Evolutionary conservation across 106 monocot genomes (phyloP), one percentile per base, ranked within the genome.

Genomic region (Chionographis japonica): DNA sequence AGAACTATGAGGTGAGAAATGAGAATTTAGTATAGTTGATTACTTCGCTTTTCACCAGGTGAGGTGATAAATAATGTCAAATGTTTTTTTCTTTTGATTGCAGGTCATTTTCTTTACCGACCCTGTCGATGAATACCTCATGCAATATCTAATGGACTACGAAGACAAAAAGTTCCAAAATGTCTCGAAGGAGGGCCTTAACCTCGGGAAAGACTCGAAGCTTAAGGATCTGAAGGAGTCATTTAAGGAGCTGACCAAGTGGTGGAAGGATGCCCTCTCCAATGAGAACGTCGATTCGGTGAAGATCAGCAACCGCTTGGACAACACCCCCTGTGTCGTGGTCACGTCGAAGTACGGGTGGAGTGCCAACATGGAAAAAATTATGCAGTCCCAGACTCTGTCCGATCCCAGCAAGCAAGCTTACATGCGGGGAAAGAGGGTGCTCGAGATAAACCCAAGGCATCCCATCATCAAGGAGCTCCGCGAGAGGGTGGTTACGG

Each of bases 351-450:
- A 93, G 58, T 98, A 74, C 53, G 90, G 89, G 4, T 98, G 97
- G 97, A 98, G 97, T 65, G 85, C 97, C 37, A 92, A 98, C 72
- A 98, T 98, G 97, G 92, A 98, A 82, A 92, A 90, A 75, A 98
- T 98, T 58, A 98, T 98, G 97, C 92, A 90, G 75, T 75, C 92
- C 0, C 97, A 98, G 62, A 90, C 97, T 14, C 85, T 98, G 6
- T 87, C 89, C 3, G 97, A 93, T 61, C 64, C 89, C 12, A 87
- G 43, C 59, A 89, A 89, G 52, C 89, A 92, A 61, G 74, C 89
- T 1, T 93, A 93, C 66, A 98, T 98, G 97, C 84, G 85, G 0
- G 97, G 97, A 56, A 98, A 93, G 69, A 79, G 97, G 60, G 89
- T 93, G 17, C 89, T 98, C 6, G 97, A 98, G 85, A 89, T 98